Evolutionary conservation across 2,329 filamentous ascomycete genomes (phyloP), one percentile per base, ranked within the genome.

Genomic region (Aspergillus nomiae): DNA sequence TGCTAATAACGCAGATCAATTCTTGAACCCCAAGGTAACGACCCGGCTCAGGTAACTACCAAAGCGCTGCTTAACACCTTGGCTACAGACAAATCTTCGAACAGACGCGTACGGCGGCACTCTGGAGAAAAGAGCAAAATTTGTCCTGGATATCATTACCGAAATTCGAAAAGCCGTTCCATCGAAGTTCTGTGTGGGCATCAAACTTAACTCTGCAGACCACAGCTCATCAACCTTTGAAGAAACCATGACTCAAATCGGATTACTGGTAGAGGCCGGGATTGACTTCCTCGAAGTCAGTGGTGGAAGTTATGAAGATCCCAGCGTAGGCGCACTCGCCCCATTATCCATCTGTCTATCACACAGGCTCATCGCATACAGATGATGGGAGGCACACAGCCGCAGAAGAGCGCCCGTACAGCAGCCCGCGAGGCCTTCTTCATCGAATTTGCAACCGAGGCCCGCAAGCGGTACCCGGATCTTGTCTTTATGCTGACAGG

Each of bases 271-370:
- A 16, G 73, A 75, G 12, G 76, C 75, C 1, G 74, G 75, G 0
- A 76, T 91, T 1, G 89, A 92, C 74, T 91, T 90, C 66, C 76
- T 92, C 2, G 89, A 92, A 74, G 83, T 92, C 30, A 87, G 84
- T 21, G 90, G 89, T 0, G 89, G 90, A 0, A 84, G 74, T 0
- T 88, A 85, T 65, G 84, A 88, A 67, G 74, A 87, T 60, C 81
- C 86, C 0, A 69, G 66, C 57, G 83, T 86, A 69, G 21, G 46
- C n/a, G 10, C 63, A 43, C 59, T 69, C 43, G 55, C 78, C 28
- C 55, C 4, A 21, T 14, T 55, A 14, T n/a, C 16, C 34, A 11
- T 7, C 16, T 12, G 9, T 7, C 21, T 11, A 5, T 50, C 43
- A 58, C 16, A 5, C 26, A 14, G 26, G 26, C 19, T 51, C 12